Conservation (phyloP, 208 protist species). For the Leishmania aethiopica region DNA sequence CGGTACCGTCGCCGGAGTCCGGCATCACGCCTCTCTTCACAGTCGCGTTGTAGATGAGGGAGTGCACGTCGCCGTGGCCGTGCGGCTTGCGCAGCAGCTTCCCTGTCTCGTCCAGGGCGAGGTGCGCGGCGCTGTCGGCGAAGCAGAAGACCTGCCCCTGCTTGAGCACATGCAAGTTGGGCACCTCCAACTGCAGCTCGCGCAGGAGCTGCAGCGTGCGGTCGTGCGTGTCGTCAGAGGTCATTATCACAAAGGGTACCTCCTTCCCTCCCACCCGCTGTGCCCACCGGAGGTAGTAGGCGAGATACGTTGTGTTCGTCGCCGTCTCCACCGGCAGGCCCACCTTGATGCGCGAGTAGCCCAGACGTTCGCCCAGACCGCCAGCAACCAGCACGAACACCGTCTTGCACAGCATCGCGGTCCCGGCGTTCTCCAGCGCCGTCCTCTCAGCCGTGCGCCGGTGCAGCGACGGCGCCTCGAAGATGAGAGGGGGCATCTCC, state of each 20-base stretch:
- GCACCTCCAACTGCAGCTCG: conserved; percentile 44
- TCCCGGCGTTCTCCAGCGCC: conserved; percentile 50
- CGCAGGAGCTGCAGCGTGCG: conserved; percentile 76
- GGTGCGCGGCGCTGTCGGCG: conserved; percentile 62
- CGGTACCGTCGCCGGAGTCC: background rate
- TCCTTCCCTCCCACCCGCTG: conserved; percentile 38
- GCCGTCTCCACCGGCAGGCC: conserved; percentile 87
- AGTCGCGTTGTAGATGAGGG: conserved; percentile 68
- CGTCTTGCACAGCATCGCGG: conserved; percentile 41
- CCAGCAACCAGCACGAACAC: conserved; percentile 93
- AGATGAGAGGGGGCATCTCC: conserved; percentile 64
- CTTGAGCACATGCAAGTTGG: conserved; percentile 80
- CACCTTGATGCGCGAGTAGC: conserved; percentile 91
- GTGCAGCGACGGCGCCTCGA: conserved; percentile 58
- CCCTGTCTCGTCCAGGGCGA: conserved; percentile 72
- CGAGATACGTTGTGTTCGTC: conserved; percentile 76
- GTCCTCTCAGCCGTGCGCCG: conserved; percentile 38
- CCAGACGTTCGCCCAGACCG: conserved; percentile 93
- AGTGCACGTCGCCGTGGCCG: conserved; percentile 95
- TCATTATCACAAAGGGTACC: conserved; percentile 94
- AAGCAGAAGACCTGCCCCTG: conserved; percentile 93
- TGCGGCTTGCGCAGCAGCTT: conserved; percentile 89
- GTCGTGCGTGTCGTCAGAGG: conserved; percentile 91
- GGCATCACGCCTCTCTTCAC: conserved; percentile 2
- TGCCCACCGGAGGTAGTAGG: conserved; percentile 80